These are phyloP conservation scores for Colletotrichum sp. DNA, from an alignment of 2,329 filamentous ascomycete species.

Conservation along the genomic window DNA sequence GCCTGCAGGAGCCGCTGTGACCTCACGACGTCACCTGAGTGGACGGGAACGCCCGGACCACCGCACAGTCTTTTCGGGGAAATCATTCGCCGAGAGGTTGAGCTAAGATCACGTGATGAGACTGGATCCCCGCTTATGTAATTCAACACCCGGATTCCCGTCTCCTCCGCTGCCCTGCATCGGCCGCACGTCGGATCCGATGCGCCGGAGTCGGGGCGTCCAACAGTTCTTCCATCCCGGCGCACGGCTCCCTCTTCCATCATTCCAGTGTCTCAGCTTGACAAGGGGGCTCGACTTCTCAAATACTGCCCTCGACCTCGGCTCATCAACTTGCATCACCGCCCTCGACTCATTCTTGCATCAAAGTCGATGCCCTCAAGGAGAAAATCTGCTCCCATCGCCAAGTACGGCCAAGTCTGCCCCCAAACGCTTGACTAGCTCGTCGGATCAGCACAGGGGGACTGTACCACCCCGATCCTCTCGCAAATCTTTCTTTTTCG, in stretches of 20 bases:
- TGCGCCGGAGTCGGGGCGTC: not conserved
- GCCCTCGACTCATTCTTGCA: not conserved
- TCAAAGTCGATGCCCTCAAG: not conserved
- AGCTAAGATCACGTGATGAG: not conserved
- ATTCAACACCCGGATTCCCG: accelerated
- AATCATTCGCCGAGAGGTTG: not conserved
- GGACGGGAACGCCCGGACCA: not conserved
- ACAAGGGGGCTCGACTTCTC: not conserved
- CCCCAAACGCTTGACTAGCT: not conserved
- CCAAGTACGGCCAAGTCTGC: not conserved
- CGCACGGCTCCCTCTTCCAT: not conserved
- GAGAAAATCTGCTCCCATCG: not conserved
- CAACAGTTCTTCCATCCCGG: not conserved
- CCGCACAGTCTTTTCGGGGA: not conserved
- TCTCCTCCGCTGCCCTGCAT: not conserved
- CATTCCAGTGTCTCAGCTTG: not conserved
- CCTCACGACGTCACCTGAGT: constrained; percentile 9
- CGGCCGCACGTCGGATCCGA: not conserved
- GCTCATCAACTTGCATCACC: not conserved
- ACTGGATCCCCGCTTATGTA: no score
- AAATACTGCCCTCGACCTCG: not conserved
- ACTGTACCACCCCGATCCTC: not conserved
- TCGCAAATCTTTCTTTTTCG: constrained; percentile 11
- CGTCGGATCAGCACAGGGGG: not conserved
- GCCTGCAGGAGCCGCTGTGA: not conserved